Base-by-base conservation (phyloP, 345 rosid genomes). In the Crucihimalaya himalaica region DNA sequence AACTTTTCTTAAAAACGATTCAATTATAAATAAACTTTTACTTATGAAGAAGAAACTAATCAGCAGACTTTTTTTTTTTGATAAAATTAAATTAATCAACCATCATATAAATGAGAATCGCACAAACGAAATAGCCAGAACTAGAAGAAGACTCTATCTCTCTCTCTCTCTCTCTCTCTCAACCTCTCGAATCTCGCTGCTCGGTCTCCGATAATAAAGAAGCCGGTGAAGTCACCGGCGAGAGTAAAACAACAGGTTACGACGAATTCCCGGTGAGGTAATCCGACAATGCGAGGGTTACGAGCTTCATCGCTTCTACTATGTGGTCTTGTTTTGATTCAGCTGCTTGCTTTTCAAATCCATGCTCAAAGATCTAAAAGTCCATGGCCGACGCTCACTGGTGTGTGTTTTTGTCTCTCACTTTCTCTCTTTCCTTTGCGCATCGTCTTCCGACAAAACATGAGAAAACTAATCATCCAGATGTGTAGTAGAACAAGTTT, bases 341-440 rank as follows among this genome's bases (percentile, higher is more conserved):
- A 74, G 78, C 70, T 81, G 16, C 56, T 72, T 23, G 8, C 81
- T 63, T 64, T 81, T 72, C 75, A 79, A 63, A 85, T 86, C 78
- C 79, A 79, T 37, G 90, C 87, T 86, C 86, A 84, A 77, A 82
- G 82, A 88, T 79, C 94, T 79, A 35, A 54, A 48, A 74, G 78
- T 66, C 80, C 50, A 50, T 88, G 91, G 91, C 72, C 55, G 57
- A 88, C 94, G 8, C 80, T 86, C 35, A 71, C 54, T n/a, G 93
- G 93, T 88, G 25, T 28, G 79, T 68, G 18, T 32, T 43, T n/a
- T n/a, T n/a, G n/a, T n/a, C 45, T 54, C 65, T 55, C 57, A 11
- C 78, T 74, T 11, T 40, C 39, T 40, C 34, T 59, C 34, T 29
- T 13, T 47, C 9, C 6, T 48, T 35, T 47, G 29, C 28, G 5